Evolutionary conservation across 208 protist species (phyloP).

Genomic region (Wallacemonas collosoma): DNA sequence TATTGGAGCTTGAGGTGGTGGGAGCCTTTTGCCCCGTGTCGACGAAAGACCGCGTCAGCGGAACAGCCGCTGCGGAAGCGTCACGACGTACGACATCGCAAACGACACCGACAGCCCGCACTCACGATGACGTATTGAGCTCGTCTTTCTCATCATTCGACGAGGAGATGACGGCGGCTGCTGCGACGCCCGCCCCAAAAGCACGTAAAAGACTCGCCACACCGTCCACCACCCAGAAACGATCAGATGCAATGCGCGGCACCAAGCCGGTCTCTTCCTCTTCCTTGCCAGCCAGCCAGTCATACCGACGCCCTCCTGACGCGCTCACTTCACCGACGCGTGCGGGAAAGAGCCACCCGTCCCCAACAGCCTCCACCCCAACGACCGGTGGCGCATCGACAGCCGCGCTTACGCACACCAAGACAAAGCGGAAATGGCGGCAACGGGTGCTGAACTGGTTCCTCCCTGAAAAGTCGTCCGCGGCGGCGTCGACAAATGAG

Average conservation of each 20-base stretch:
- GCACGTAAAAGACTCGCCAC: not conserved
- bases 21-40: not conserved
- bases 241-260: too few species aligned
- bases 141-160: not conserved
- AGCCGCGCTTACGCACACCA: not conserved
- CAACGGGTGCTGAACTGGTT: not conserved
- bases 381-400: not conserved
- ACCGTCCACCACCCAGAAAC: not conserved
- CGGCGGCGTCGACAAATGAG: too few species aligned
- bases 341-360: too few species aligned
- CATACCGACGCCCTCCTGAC: too few species aligned
- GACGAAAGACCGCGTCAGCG: not conserved
- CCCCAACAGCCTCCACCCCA: too few species aligned
- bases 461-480: not conserved
- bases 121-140: not conserved
- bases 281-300: too few species aligned
- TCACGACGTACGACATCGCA: not conserved
- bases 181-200: not conserved
- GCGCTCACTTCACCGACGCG: too few species aligned
- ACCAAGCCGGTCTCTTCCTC: too few species aligned
- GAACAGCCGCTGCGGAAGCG: not conserved
- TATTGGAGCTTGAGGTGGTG: conserved; percentile 12
- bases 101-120: not conserved
- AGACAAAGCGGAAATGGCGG: not conserved
- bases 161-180: not conserved